phyloP scores from a whole-genome alignment of 192 early-diverging fungal species.

The Oehlia diaphana region DNA sequence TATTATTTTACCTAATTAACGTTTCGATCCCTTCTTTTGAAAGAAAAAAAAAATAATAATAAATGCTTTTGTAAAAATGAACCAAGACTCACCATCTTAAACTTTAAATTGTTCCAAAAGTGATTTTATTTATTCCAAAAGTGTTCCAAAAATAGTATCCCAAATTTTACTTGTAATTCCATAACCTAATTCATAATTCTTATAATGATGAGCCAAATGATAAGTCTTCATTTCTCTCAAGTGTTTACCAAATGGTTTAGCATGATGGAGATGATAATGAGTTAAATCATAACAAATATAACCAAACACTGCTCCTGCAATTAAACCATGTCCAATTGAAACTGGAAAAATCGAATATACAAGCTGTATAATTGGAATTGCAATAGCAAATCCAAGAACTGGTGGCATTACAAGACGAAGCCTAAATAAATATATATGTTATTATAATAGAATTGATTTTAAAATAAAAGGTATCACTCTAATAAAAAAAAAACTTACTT shows the following conservation, averaged over 20 bases:
- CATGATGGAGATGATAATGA: slow-evolving; percentile 96
- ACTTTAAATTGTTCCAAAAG: neutral
- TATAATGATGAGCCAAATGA: slow-evolving; percentile 95
- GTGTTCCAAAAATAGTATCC: slow-evolving; percentile 80
- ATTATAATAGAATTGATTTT: neutral
- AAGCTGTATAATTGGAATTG: slow-evolving; percentile 56
- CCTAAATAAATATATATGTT: slow-evolving; percentile 38
- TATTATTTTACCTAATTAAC: no score
- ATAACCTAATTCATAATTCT: slow-evolving; percentile 81
- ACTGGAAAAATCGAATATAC: slow-evolving; percentile 62
- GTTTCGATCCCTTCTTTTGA: no score
- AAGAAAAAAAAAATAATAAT: no score
- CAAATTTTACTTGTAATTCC: slow-evolving; percentile 91
- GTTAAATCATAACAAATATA: slow-evolving; percentile 92
- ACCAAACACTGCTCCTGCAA: slow-evolving; percentile 74
- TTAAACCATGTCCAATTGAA: slow-evolving; percentile 64
- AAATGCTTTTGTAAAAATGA: no score
- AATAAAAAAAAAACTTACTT: slow-evolving; percentile 45
- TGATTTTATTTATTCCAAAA: neutral
- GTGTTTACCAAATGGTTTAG: slow-evolving; percentile 67
- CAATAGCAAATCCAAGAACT: slow-evolving; percentile 71
- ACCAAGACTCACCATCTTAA: no score
- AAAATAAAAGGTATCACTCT: no score
- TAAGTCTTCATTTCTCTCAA: slow-evolving; percentile 90
- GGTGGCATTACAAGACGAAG: slow-evolving; percentile 97